phyloP scores from a whole-genome alignment of 176 grass and related monocot genomes.

The Ananas comosus region DNA sequence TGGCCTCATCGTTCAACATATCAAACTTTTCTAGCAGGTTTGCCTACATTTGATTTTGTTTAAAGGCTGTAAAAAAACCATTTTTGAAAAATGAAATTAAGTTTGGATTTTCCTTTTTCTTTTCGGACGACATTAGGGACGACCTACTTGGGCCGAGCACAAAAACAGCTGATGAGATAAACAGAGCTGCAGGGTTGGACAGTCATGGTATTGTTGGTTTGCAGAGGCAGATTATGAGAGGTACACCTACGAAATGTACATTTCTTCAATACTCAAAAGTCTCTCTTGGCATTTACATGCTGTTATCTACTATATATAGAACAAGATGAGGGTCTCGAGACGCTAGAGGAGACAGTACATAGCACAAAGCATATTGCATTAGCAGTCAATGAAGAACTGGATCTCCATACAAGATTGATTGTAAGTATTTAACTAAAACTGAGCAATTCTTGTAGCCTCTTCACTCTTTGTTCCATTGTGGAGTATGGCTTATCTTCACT shows the following conservation, averaged over 20 bases:
- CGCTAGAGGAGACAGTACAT: constrained; percentile 36
- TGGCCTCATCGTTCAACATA: constrained; percentile 29
- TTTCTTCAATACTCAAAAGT: background rate
- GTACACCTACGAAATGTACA: constrained; percentile 16
- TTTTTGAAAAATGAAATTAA: background rate
- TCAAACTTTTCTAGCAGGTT: constrained; percentile 47
- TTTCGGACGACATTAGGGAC: constrained; percentile 19
- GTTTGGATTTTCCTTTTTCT: background rate
- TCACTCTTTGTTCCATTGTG: background rate
- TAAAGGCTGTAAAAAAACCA: no score
- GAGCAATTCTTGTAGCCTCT: background rate
- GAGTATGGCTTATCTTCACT: background rate
- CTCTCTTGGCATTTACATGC: background rate
- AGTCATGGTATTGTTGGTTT: constrained; percentile 41
- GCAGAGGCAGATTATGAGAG: constrained; percentile 62
- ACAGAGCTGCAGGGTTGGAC: constrained; percentile 34
- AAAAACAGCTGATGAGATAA: constrained; percentile 35
- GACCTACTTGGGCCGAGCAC: constrained; percentile 35
- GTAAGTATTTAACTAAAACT: constrained; percentile 25
- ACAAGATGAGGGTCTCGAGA: constrained; percentile 51
- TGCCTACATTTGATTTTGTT: background rate
- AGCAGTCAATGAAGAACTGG: constrained; percentile 65
- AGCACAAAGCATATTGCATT: constrained; percentile 78
- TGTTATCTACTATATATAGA: constrained; percentile 29
- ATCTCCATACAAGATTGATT: constrained; percentile 61